Percentiles rank a stretch among this genome's conserved stretches.
Evolutionary conservation across 306 rosid genomes (phyloP).

Genomic region (Cucurbita argyrosperma): DNA sequence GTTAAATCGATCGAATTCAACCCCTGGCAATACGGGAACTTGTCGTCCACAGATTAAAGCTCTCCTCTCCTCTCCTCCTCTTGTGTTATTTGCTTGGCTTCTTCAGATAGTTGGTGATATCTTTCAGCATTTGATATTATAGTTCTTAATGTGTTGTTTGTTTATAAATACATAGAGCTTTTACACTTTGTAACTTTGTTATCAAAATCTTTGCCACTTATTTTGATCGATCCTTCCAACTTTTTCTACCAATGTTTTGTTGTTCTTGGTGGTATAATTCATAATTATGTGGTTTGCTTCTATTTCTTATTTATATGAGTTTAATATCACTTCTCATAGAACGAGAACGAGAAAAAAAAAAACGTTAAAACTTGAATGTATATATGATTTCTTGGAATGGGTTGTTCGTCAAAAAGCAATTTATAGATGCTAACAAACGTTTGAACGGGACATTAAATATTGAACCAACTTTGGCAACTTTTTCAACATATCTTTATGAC

Average conservation of each 20-base stretch:
- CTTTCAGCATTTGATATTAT: conserved; percentile 11
- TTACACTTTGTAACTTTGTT: conserved; percentile 6
- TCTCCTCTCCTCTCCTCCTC: not conserved
- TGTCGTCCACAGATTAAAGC: conserved; percentile 30
- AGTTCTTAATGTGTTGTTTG: conserved; percentile 10
- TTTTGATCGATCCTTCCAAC: not conserved
- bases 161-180: conserved; percentile 16
- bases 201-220: not conserved
- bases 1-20: conserved; percentile 44
- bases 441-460: not conserved
- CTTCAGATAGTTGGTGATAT: conserved; percentile 15
- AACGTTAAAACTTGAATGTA: no score
- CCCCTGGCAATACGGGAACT: conserved; percentile 73
- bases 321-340: no score
- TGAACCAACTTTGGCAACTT: not conserved
- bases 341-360: no score
- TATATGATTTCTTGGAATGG: no score
- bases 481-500: not conserved
- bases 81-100: conserved; percentile 7
- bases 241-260: not conserved
- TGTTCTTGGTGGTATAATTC: not conserved
- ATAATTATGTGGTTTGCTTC: not conserved
- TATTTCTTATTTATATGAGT: no score
- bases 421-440: no score
- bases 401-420: no score